A percentile compares a stretch with the other conserved stretches of the same genome.
Conservation (phyloP, 2,329 filamentous ascomycete species). For the Pseudogymnoascus verrucosus region DNA sequence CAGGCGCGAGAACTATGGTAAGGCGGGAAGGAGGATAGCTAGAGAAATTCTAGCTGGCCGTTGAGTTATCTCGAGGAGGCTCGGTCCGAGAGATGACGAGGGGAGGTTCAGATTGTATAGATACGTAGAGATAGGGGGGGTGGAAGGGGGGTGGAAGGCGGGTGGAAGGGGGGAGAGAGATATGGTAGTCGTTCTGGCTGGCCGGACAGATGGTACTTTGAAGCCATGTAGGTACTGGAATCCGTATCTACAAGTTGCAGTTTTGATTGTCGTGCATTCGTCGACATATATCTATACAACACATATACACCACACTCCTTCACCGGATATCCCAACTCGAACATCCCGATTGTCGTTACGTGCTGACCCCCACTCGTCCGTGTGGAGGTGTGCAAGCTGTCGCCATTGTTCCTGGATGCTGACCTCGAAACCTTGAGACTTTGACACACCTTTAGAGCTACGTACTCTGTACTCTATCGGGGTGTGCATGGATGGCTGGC, state of each 20-base stretch:
- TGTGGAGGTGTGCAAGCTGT: not conserved
- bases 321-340: not conserved
- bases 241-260: not conserved
- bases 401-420: not conserved
- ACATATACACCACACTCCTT: not conserved
- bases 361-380: not conserved
- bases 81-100: not conserved
- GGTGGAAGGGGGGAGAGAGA: not conserved
- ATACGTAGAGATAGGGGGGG: not conserved
- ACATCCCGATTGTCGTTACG: not conserved
- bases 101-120: not conserved
- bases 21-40: not conserved
- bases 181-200: not conserved
- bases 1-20: not conserved
- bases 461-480: not conserved
- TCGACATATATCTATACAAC: not conserved
- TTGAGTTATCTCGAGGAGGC: not conserved
- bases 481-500: constrained; percentile 3
- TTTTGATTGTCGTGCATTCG: constrained; percentile 1
- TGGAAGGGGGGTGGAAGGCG: not conserved
- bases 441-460: not conserved
- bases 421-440: not conserved
- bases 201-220: not conserved
- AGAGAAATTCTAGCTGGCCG: not conserved
- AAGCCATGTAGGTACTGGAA: not conserved